Evolutionary conservation across 208 protist species (phyloP).

Genomic region (Naegleria gruberi): DNA sequence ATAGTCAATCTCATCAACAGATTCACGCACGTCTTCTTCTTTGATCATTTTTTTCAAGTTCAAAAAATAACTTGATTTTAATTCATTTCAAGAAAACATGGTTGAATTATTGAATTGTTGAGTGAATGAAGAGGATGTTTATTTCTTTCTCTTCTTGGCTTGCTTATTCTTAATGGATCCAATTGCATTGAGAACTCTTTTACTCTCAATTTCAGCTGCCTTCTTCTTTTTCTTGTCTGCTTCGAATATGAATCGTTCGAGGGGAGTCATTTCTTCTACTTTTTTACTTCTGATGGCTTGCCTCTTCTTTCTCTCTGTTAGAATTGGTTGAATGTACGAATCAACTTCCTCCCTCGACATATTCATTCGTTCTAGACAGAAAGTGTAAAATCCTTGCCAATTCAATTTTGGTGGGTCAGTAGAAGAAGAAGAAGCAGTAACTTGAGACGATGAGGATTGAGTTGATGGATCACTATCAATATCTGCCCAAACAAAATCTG

Average conservation of each 20-base stretch:
- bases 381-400: neutral
- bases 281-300: neutral
- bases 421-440: no score
- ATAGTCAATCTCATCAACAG: neutral
- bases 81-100: no score
- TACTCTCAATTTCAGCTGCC: neutral
- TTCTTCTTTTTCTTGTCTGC: neutral
- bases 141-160: neutral
- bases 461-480: neutral
- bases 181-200: neutral
- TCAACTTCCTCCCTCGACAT: neutral
- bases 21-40: neutral
- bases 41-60: neutral
- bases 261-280: neutral
- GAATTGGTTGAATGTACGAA: neutral
- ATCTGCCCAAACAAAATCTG: conserved; percentile 26
- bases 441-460: neutral
- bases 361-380: neutral
- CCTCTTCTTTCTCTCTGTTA: neutral
- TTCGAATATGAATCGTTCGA: neutral
- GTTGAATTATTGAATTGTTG: no score
- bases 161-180: neutral
- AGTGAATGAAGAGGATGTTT: no score
- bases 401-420: neutral
- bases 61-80: no score